Base-by-base conservation (phyloP, 2,329 filamentous ascomycete species). In the Plectosphaerella cucumerina region DNA sequence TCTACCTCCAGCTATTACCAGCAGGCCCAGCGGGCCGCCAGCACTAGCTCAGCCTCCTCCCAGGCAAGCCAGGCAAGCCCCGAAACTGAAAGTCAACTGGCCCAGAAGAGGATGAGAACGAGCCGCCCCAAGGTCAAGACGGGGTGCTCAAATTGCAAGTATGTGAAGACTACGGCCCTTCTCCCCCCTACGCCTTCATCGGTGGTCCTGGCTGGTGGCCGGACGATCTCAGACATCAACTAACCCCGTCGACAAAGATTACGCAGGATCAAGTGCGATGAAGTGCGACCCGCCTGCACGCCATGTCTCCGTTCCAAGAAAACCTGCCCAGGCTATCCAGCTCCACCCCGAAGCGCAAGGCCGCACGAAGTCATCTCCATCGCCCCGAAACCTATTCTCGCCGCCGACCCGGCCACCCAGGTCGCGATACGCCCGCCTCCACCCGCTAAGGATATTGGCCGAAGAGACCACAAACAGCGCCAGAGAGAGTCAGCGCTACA, bases 141-240 rank as follows among this genome's bases (percentile, higher is more conserved):
- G 1, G 83, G 83, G 39, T 86, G 84, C 65, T 75, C 73, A 59
- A 84, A 81, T 64, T 87, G 83, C 83, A 86, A 86, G 83, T 86
- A 73, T 64, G 82, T 74, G 50, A 34, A 45, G 26, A 34, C 50
- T 39, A 31, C 6, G 42, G 39, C 37, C 6, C 20, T 23, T 22
- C 17, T 20, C 47, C 35, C 5, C 33, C 35, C 42, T n/a, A n/a
- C n/a, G n/a, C n/a, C 15, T 39, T n/a, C 35, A 34, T 34, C 35
- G 18, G 39, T 22, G 15, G 48, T 23, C 50, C 47, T 51, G 33
- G 50, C 22, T 47, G 39, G n/a, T n/a, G n/a, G 31, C 14, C 22
- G 31, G 21, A 44, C 49, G 22, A 20, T 53, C 51, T 11, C 22
- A 34, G 21, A 47, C 49, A 23, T 20, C 53, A 52, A 53, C 53